Base-by-base conservation (phyloP, 495 filamentous ascomycete species). In the Staphylotrichum longicolle region DNA sequence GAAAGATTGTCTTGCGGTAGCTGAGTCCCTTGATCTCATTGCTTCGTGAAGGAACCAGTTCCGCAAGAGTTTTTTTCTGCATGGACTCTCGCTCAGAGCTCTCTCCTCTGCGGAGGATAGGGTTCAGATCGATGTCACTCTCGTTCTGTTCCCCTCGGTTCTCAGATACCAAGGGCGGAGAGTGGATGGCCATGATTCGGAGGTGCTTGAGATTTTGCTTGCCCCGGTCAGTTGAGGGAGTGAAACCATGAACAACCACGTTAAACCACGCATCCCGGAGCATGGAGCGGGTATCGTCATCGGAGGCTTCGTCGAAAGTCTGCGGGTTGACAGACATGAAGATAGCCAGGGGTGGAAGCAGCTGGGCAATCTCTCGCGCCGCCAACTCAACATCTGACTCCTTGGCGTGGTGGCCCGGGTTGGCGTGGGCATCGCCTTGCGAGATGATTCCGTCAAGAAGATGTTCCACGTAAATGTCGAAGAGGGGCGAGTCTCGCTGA, bases 221-320 rank as follows among this genome's bases (percentile, higher is more conserved):
- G 40, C 85, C 87, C 60, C 87, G 80, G 27, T 81, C 79, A 0
- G 91, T 90, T 15, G 79, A 82, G 14, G 86, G 79, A n/a, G 82
- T 85, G 69, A 97, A 96, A 39, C 92, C 93, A 72, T 98, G 93
- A 7, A 97, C 87, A 35, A 90, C 88, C 54, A 97, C 89, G 70
- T 98, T 98, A 73, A 96, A 96, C 94, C 94, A 98, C 12, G 90
- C 90, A 78, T 98, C 91, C 41, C 93, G 87, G 63, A 94, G 85
- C 50, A 96, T 77, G 20, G 84, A 80, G 54, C 83, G 75, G 27
- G 82, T 81, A 45, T 90, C 82, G 42, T 90, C 85, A 63, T 88
- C 84, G 15, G 70, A 66, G 0, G 72, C 49, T 33, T 68, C 68
- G 48, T 77, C 76, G 7, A 76, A 66, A 14, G 73, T 64, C 5